Evolutionary conservation across 78 protist species (phyloP).

Genomic region (Protostelium mycophagum): DNA sequence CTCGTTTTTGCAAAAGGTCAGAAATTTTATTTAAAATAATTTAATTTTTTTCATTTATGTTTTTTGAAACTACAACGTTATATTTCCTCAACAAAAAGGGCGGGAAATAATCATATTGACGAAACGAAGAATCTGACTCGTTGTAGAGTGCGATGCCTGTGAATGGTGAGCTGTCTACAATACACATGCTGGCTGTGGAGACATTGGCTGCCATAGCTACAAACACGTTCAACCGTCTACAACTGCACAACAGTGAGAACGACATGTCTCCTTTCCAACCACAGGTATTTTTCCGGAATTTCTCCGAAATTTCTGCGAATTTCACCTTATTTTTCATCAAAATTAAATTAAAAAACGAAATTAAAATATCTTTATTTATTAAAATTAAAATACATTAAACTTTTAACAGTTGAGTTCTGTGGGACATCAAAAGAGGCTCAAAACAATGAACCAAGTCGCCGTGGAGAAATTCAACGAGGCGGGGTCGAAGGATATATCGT

Average conservation of each 20-base stretch:
- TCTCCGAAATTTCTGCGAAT: no score
- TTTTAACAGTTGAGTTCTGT: background rate
- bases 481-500: background rate
- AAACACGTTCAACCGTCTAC: background rate
- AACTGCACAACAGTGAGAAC: background rate
- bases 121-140: background rate
- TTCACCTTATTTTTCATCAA: no score
- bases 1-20: background rate
- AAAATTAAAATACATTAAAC: no score
- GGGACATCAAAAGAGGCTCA: background rate
- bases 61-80: no score
- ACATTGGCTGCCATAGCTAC: background rate
- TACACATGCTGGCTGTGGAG: background rate
- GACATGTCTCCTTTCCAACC: background rate
- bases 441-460: background rate
- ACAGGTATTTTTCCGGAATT: no score
- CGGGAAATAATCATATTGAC: no score
- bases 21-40: no score
- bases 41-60: no score
- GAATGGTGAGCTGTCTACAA: background rate
- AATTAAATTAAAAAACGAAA: no score
- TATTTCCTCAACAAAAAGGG: no score
- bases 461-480: conserved; percentile 9
- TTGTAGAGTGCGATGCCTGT: background rate
- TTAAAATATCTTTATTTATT: no score